Evolutionary conservation across 2,329 filamentous ascomycete genomes (phyloP), one percentile per base, ranked within the genome.

Genomic region (Trichophyton rubrum): DNA sequence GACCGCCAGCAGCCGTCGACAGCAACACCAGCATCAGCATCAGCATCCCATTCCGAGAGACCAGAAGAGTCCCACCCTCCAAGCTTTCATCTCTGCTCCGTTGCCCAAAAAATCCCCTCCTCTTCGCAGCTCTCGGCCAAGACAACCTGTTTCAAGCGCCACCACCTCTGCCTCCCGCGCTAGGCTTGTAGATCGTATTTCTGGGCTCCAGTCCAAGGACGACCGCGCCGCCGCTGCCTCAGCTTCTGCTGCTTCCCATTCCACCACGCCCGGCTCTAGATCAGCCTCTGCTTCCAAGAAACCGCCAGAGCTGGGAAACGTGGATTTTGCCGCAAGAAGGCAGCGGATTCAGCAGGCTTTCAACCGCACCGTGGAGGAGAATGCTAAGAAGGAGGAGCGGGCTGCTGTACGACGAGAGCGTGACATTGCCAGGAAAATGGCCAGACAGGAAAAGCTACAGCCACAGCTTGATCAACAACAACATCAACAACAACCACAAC

Each of bases 261-360:
- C 33, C 33, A 38, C 33, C 33, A 13, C 33, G 1, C 9, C 45
- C 13, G 22, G 49, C 13, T 53, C 49, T 68, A 69, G 56, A 69
- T 71, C 59, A 7, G 20, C 17, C 17, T 47, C 43, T 47, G 71
- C 70, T 62, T 75, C 74, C 64, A 55, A 63, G 27, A 64, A 62
- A 64, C 77, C 82, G 38, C 81, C 80, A n/a, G 80, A 84, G 67
- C 67, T 91, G 62, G 86, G 86, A 1, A 86, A 87, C 62, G 88
- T 95, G 59, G 89, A 96, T 72, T 93, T 95, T 70, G 89, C 87
- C 62, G 88, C 89, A 66, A 82, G 89, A 58, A 82, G 90, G 66
- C 86, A 90, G 69, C 85, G 85, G 63, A 95, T 95, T 67, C 87
- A 91, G 66, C 83, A 90, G 61, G 90, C 89, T 13, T 92, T 95